Percentiles rank a stretch among this genome's conserved stretches.
Conservation (phyloP, 2,329 filamentous ascomycete genomes). For the Cladosporium sp. region DNA sequence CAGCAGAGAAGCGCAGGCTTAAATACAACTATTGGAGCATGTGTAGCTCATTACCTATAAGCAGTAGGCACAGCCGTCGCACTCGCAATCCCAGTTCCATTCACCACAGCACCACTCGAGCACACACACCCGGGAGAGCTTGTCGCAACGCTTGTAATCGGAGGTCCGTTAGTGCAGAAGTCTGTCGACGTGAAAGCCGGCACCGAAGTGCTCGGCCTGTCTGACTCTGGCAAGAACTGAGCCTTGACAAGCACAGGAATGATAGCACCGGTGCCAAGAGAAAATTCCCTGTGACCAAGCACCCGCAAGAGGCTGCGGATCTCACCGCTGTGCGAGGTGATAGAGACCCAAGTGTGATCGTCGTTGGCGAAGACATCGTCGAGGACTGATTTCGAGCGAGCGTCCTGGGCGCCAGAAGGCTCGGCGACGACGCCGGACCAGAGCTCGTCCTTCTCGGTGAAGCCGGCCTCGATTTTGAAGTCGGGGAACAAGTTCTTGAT, state of each 20-base stretch:
- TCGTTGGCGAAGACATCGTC: slow-evolving; percentile 61
- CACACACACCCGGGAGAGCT: slow-evolving; percentile 38
- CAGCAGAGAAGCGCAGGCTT: not conserved
- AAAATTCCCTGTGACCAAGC: slow-evolving; percentile 63
- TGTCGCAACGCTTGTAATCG: slow-evolving; percentile 34
- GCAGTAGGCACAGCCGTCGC: slow-evolving; percentile 17
- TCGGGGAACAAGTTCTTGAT: slow-evolving; percentile 57
- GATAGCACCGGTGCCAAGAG: slow-evolving; percentile 65
- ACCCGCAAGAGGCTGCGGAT: slow-evolving; percentile 57
- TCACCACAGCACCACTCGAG: not conserved
- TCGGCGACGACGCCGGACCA: slow-evolving; percentile 57
- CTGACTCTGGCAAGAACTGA: slow-evolving; percentile 44
- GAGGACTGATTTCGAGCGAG: slow-evolving; percentile 53
- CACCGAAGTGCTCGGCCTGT: slow-evolving; percentile 37
- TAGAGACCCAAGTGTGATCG: slow-evolving; percentile 57
- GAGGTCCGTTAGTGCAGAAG: slow-evolving; percentile 39
- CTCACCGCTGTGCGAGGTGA: slow-evolving; percentile 63
- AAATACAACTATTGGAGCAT: not conserved
- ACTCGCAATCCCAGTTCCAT: slow-evolving; percentile 7
- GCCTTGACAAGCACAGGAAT: slow-evolving; percentile 69
- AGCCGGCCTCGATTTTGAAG: slow-evolving; percentile 61
- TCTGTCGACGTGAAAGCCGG: slow-evolving; percentile 38
- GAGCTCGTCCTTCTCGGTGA: slow-evolving; percentile 59
- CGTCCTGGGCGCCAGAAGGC: slow-evolving; percentile 54
- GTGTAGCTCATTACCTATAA: not conserved